Evolutionary conservation across 306 rosid genomes (phyloP).

Genomic region (Dalbergia cochinchinensis): DNA sequence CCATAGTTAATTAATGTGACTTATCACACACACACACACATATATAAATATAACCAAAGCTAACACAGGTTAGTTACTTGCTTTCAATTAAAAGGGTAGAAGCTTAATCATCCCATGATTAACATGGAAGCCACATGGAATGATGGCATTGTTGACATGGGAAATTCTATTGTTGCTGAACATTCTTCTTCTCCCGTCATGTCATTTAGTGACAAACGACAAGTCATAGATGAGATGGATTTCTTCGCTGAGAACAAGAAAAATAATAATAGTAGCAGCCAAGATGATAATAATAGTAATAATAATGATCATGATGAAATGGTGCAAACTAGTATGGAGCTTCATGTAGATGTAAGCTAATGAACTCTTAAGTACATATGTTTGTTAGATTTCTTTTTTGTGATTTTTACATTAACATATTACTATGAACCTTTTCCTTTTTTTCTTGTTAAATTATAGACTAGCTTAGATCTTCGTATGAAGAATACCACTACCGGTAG

Average conservation of each 20-base stretch:
- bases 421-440: neutral
- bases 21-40: too few species aligned
- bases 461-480: constrained; percentile 64
- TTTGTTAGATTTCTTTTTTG: neutral
- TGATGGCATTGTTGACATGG: constrained; percentile 14
- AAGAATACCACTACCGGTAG: constrained; percentile 38
- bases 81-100: neutral
- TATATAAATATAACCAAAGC: too few species aligned
- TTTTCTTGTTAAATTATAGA: constrained; percentile 43
- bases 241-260: constrained; percentile 55
- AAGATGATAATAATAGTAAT: constrained; percentile 23
- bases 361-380: neutral
- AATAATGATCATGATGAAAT: constrained; percentile 30
- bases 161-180: neutral
- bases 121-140: constrained; percentile 46
- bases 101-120: neutral
- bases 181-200: constrained; percentile 35
- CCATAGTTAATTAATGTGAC: neutral
- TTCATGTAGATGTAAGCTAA: constrained; percentile 53
- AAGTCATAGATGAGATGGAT: constrained; percentile 59
- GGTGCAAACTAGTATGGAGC: constrained; percentile 32
- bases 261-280: neutral
- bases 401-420: too few species aligned
- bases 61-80: neutral
- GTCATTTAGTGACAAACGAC: constrained; percentile 46